Base-by-base conservation (phyloP, 176 grass and related monocot species). In the Carex pumila region DNA sequence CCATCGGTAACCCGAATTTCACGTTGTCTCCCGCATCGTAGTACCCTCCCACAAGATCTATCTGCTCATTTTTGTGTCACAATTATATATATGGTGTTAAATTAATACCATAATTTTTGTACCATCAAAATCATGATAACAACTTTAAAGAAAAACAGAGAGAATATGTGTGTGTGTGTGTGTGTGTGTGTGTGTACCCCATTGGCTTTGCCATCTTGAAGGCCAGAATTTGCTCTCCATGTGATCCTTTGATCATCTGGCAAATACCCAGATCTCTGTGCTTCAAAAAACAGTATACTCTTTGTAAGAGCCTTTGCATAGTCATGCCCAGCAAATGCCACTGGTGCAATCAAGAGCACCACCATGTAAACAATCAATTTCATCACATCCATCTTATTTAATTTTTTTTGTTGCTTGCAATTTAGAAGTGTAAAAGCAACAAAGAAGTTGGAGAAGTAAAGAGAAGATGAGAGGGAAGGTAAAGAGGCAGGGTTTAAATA, bases 21-120 rank as follows among this genome's bases (percentile, higher is more conserved):
- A 98, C 95, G 10, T 98, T 98, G 79, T 98, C 95, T 47, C 95
- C 92, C 29, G 95, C 95, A 81, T 98, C 95, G 55, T 98, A 98
- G 86, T 98, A 98, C 0, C 95, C 95, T 9, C 95, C 95, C 0
- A 88, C 91, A 1, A 98, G 90, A 71, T 98, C 92, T 32, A 98
- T 88, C 95, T 92, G 85, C 45, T 39, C 66, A 1, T 12, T 65
- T 0, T 36, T 1, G 19, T 29, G n/a, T 75, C 11, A 52, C 13
- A 34, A 69, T 12, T 36, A 49, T 21, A 34, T 34, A 36, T 36
- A 4, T 3, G 4, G 3, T 72, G 5, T 49, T 49, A 21, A 21
- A 21, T 49, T 5, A 0, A 49, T 72, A 49, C 15, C 5, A 41
- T 43, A 70, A 43, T n/a, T 6, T 6, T 65, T 32, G 25, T 32